Evolutionary conservation across 129 eudicot genomes (phyloP).

Genomic region (Erigeron canadensis): DNA sequence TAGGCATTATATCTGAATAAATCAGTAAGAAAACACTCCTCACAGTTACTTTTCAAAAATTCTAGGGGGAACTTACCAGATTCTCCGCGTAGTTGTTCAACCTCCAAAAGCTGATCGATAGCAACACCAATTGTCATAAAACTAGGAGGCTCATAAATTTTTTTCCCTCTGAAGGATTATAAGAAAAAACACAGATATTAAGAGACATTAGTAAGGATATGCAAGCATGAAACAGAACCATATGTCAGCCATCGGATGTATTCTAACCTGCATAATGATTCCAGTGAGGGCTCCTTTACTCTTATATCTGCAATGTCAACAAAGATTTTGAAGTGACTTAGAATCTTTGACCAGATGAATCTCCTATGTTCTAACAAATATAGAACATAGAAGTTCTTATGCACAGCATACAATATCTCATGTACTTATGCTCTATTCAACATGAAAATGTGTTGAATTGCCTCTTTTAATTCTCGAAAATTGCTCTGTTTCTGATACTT

Average conservation of each 20-base stretch:
- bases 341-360: no score
- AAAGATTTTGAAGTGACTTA: neutral
- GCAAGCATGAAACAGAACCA: slow-evolving; percentile 7
- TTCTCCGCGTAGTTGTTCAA: slow-evolving; percentile 59
- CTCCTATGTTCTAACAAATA: no score
- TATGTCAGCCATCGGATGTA: slow-evolving; percentile 1
- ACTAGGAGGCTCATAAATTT: slow-evolving; percentile 87
- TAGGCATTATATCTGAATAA: neutral
- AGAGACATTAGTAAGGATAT: neutral
- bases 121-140: slow-evolving; percentile 81
- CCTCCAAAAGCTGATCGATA: slow-evolving; percentile 92
- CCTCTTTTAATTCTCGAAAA: no score
- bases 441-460: no score
- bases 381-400: no score
- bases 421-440: no score
- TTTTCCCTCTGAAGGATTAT: slow-evolving; percentile 60
- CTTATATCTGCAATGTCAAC: slow-evolving; percentile 64
- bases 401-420: no score
- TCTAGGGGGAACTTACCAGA: slow-evolving; percentile 40
- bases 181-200: neutral
- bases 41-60: no score
- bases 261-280: slow-evolving; percentile 84
- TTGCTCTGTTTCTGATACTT: no score
- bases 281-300: slow-evolving; percentile 90
- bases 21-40: no score